phyloP scores from a whole-genome alignment of 108 stramenopile genomes.

The Conticribra weissflogii region DNA sequence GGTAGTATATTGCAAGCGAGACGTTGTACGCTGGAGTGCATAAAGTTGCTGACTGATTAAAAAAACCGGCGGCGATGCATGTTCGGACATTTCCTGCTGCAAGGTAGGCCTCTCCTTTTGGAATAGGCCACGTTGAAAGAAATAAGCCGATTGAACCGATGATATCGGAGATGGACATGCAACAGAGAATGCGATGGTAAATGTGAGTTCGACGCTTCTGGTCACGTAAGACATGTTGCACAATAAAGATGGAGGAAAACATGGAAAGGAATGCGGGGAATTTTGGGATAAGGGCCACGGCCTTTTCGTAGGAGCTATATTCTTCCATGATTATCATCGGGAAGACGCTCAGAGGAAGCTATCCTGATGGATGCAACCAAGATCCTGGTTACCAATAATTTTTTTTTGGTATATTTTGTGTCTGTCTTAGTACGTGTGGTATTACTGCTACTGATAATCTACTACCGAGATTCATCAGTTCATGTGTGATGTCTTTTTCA shows the following conservation, averaged over 20 bases:
- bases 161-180: slow-evolving; percentile 13
- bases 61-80: slow-evolving; percentile 34
- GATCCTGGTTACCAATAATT: too few relatives aligned
- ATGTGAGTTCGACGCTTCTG: slow-evolving; percentile 11
- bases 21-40: slow-evolving; percentile 24
- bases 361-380: too few relatives aligned
- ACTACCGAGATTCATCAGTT: too few relatives aligned
- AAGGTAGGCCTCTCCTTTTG: slow-evolving; percentile 10
- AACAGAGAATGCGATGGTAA: slow-evolving; percentile 15
- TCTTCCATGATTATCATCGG: not conserved
- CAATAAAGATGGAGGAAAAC: slow-evolving; percentile 7
- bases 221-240: slow-evolving; percentile 19
- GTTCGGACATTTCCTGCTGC: slow-evolving; percentile 11
- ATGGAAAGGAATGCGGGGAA: not conserved
- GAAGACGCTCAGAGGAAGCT: too few relatives aligned
- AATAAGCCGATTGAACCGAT: slow-evolving; percentile 14
- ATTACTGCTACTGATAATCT: too few relatives aligned
- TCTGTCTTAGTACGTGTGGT: too few relatives aligned
- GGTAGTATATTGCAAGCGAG: slow-evolving; percentile 10
- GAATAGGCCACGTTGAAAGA: slow-evolving; percentile 19
- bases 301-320: not conserved
- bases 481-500: too few relatives aligned
- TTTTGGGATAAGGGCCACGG: not conserved
- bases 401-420: too few relatives aligned
- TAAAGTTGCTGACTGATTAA: slow-evolving; percentile 16